Evolutionary conservation across 2,329 filamentous ascomycete species (phyloP), one percentile per base, ranked within the genome.

Genomic region (Aureobasidium sp.): DNA sequence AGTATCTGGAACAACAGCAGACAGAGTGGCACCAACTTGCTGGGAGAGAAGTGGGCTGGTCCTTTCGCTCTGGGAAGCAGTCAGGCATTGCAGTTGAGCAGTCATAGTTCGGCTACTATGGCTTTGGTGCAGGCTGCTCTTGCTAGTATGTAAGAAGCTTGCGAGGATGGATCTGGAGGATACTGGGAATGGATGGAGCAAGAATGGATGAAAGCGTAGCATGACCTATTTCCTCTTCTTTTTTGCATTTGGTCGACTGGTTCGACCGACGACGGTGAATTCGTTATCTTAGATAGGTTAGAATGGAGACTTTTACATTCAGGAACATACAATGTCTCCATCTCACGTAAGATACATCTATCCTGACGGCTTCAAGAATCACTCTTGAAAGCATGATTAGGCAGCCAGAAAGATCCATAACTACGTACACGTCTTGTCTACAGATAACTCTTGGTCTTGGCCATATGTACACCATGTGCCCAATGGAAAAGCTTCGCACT

Each of bases 11-110:
- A 70, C 16, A 80, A 83, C 52, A 77, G 85, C 69, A 79, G 85
- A 29, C 44, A 59, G 44, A 41, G 34, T 25, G 76, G 82, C 62
- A 67, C 71, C 15, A 72, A 73, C 1, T 74, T 78, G 68, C 72
- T 90, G 15, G 85, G 87, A 25, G 74, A 86, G 2, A 75, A 82
- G n/a, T 90, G 87, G 87, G 77, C 79, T 0, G 87, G 86, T 0
- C 86, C 86, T 0, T 82, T 81, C 57, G 63, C 50, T 25, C 6
- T 67, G 3, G 30, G 61, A 7, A 64, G 65, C 21, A 65, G 67
- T 21, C 70, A 70, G 61, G 72, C 71, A 2, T 67, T 66, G 5
- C 71, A 69, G 49, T 67, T 73, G 48, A 70, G 67, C 59, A 59
- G 52, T n/a, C 63, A 64, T 41, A 64, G 59, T 49, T 64, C 63